Percentiles rank a stretch among this genome's conserved stretches.
These are phyloP conservation scores for Davidsoniella australis DNA, from an alignment of 2,329 filamentous ascomycete species.

Conservation along the genomic window DNA sequence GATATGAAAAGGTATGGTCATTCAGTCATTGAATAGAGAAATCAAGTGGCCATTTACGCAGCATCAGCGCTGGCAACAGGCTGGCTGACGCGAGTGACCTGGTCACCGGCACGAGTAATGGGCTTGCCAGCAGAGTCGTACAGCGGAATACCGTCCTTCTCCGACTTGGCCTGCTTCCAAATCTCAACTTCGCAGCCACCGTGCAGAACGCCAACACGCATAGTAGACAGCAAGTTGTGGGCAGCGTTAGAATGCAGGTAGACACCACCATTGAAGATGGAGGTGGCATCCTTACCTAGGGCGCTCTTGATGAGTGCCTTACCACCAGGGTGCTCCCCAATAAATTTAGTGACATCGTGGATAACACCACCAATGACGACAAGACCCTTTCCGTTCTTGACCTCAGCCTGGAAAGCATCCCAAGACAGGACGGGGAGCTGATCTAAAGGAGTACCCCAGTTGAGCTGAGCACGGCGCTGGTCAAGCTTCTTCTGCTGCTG, in stretches of 20 bases:
- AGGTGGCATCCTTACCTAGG: constrained; percentile 74
- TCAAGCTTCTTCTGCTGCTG: constrained; percentile 87
- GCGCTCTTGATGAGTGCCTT: constrained; percentile 70
- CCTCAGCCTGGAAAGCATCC: constrained; percentile 67
- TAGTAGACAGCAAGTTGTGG: constrained; percentile 75
- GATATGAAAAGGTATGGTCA: no score
- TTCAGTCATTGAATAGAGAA: not conserved
- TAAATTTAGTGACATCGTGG: constrained; percentile 69
- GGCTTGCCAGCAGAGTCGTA: constrained; percentile 68
- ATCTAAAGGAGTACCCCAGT: constrained; percentile 76
- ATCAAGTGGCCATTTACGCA: constrained; percentile 32
- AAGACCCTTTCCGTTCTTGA: constrained; percentile 61
- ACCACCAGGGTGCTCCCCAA: constrained; percentile 80
- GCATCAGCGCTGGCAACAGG: constrained; percentile 72
- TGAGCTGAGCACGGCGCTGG: constrained; percentile 63
- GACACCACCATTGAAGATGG: constrained; percentile 82
- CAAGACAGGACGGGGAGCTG: constrained; percentile 72
- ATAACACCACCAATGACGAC: constrained; percentile 69
- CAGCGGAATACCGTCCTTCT: constrained; percentile 63
- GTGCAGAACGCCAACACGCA: constrained; percentile 73
- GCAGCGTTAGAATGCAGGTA: constrained; percentile 83
- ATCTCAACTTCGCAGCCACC: constrained; percentile 83
- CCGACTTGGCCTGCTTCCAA: constrained; percentile 73
- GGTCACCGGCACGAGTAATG: constrained; percentile 70
- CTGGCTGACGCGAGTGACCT: constrained; percentile 68